These are phyloP conservation scores for Oryza rufipogon DNA, from an alignment of 176 grass and related monocot species.

Conservation along the genomic window DNA sequence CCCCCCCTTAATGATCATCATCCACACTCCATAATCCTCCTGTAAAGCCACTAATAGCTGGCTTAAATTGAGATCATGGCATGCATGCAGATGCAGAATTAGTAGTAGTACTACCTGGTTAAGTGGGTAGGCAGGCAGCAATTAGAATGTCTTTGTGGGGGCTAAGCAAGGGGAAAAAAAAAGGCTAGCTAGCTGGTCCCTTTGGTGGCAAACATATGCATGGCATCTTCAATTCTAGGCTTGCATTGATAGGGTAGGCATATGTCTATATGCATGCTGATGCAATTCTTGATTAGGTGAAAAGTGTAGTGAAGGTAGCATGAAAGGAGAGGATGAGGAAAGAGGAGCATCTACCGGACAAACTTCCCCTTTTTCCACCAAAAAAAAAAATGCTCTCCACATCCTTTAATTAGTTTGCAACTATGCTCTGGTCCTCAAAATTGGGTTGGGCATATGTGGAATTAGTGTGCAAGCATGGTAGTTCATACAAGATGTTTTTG, in stretches of 20 bases:
- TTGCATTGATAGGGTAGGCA: neutral
- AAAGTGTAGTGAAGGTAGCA: neutral
- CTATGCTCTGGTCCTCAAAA: neutral
- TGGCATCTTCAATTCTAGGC: slow-evolving; percentile 8
- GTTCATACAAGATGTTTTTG: no score
- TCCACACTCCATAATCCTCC: slow-evolving; percentile 23
- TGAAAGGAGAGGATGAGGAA: neutral
- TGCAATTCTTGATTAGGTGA: slow-evolving; percentile 7
- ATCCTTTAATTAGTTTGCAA: neutral
- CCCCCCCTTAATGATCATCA: slow-evolving; percentile 23
- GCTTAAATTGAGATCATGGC: slow-evolving; percentile 3
- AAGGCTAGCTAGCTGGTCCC: neutral
- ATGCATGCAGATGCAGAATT: slow-evolving; percentile 18
- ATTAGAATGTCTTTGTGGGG: slow-evolving; percentile 39
- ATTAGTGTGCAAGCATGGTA: no score
- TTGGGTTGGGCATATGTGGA: neutral
- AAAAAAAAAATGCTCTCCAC: neutral
- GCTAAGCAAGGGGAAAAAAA: neutral
- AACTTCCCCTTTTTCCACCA: neutral
- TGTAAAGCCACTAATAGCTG: slow-evolving; percentile 21
- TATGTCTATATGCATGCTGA: neutral
- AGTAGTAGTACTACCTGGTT: neutral
- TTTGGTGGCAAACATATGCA: slow-evolving; percentile 21
- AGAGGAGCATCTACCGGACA: neutral
- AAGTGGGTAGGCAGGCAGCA: slow-evolving; percentile 29